Evolutionary conservation across 192 early-diverging fungal species (phyloP).

Genomic region (Gamsiella multidivaricata): DNA sequence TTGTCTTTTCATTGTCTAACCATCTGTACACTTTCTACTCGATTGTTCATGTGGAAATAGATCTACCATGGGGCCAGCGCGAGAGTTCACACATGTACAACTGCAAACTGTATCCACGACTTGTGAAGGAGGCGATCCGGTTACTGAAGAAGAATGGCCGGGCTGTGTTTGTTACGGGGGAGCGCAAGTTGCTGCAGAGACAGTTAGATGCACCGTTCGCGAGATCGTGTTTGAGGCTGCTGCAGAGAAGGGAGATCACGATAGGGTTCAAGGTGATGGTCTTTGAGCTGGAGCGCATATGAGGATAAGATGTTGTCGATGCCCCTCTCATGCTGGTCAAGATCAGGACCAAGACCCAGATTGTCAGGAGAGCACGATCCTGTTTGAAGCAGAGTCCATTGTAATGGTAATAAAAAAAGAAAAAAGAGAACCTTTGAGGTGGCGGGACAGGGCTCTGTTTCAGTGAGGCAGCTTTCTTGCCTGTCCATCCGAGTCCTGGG

Average conservation of each 20-base stretch:
- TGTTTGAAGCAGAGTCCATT: not conserved
- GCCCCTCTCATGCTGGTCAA: too few species aligned
- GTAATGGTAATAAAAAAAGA: not conserved
- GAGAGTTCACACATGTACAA: slow-evolving; percentile 42
- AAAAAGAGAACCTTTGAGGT: not conserved
- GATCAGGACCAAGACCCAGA: too few species aligned
- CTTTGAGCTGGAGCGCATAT: slow-evolving; percentile 23
- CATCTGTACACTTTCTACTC: not conserved
- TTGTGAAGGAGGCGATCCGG: slow-evolving; percentile 51
- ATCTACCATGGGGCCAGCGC: slow-evolving; percentile 45
- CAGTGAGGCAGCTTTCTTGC: too few species aligned
- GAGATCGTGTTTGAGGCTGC: slow-evolving; percentile 4
- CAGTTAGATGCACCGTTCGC: slow-evolving; percentile 42
- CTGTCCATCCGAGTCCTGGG: too few species aligned
- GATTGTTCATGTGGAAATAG: slow-evolving; percentile 3
- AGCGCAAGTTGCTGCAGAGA: slow-evolving; percentile 55
- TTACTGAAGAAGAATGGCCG: slow-evolving; percentile 44
- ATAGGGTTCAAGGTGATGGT: slow-evolving; percentile 50
- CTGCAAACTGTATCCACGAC: slow-evolving; percentile 58
- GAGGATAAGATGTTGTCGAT: not conserved
- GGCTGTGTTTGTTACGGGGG: slow-evolving; percentile 59
- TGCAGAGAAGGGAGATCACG: slow-evolving; percentile 28
- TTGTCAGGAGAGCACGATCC: too few species aligned
- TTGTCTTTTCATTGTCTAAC: not conserved
- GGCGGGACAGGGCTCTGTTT: not conserved